phyloP scores from a whole-genome alignment of 2,329 filamentous ascomycete species.

The Calonectria hongkongensis region DNA sequence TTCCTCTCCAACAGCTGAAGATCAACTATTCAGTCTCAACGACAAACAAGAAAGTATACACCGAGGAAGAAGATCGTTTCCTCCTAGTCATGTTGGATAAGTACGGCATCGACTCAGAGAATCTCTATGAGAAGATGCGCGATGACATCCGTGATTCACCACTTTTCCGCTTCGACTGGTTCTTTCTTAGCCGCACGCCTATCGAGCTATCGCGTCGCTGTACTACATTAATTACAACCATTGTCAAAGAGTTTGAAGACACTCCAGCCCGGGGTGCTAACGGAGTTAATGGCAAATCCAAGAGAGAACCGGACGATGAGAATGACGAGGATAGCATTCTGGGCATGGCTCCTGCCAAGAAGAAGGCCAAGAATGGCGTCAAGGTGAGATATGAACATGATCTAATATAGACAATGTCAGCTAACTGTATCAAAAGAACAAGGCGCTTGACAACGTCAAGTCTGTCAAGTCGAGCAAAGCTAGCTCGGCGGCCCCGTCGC shows the following conservation, averaged over 20 bases:
- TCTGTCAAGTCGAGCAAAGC: constrained; percentile 87
- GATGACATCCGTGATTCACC: constrained; percentile 97
- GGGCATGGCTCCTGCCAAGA: constrained; percentile 90
- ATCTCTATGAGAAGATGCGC: constrained; percentile 94
- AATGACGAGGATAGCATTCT: constrained; percentile 89
- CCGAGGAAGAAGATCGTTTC: constrained; percentile 98
- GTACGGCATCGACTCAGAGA: constrained; percentile 92
- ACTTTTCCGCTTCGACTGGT: constrained; percentile 99
- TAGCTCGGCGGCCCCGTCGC: constrained; percentile 84
- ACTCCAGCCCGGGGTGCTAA: constrained; percentile 72
- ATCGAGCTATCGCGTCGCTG: constrained; percentile 94
- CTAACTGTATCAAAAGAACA: constrained; percentile 79
- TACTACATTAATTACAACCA: constrained; percentile 94
- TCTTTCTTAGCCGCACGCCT: constrained; percentile 95
- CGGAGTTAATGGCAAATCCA: constrained; percentile 80
- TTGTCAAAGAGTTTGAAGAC: constrained; percentile 95
- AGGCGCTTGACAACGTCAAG: constrained; percentile 92
- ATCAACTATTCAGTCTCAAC: constrained; percentile 99
- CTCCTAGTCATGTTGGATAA: constrained; percentile 94
- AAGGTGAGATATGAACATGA: constrained; percentile 75
- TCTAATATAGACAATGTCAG: background rate
- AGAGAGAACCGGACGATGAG: constrained; percentile 86
- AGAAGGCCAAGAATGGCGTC: constrained; percentile 92
- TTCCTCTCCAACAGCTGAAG: constrained; percentile 97
- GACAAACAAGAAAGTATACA: constrained; percentile 99